Evolutionary conservation across 495 filamentous ascomycete genomes (phyloP), one percentile per base, ranked within the genome.

Genomic region (Ascodesmis nigricans): DNA sequence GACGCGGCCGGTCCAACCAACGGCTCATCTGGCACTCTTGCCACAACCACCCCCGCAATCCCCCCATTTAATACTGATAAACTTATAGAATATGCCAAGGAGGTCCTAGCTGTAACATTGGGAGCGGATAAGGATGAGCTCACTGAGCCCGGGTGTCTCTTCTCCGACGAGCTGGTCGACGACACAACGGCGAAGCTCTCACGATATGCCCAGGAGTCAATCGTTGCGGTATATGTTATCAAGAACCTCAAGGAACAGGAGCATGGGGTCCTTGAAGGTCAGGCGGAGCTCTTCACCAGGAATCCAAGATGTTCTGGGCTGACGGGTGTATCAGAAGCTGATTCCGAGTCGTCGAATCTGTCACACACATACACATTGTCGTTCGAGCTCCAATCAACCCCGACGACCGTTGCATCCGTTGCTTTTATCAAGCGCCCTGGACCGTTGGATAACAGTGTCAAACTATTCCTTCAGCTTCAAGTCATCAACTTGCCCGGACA

Each of bases 401-500:
- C 80, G 3, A 72, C 70, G 1, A 91, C 79, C 10, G 71, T 77
- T 25, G 71, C 78, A 20, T 87, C 75, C 38, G 69, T 95, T 22
- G 80, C 79, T 29, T 65, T 99, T 38, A 66, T 92, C 36, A 99
- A 99, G 59, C 73, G 76, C 17, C 71, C 84, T 29, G 67, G 71
- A 43, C 75, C 82, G 18, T 78, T 95, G 52, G 80, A 93, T 54
- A 66, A 79, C 33, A 59, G 60, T 39, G 56, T 77, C 44, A 74
- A 81, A 25, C 69, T 99, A 39, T 64, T 69, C 28, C 69, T 71
- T 28, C 87, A 99, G 49, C 71, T 99, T 29, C 78, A 83, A 53
- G 73, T 91, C 42, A 76, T 83, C 50, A 91, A 90, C 49, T 62
- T 99, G 7, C 87, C 87, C 0, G 82, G 82, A 29, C 60, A 70